Base-by-base conservation (phyloP, 2,329 filamentous ascomycete genomes). In the Anisogramma anomala region DNA sequence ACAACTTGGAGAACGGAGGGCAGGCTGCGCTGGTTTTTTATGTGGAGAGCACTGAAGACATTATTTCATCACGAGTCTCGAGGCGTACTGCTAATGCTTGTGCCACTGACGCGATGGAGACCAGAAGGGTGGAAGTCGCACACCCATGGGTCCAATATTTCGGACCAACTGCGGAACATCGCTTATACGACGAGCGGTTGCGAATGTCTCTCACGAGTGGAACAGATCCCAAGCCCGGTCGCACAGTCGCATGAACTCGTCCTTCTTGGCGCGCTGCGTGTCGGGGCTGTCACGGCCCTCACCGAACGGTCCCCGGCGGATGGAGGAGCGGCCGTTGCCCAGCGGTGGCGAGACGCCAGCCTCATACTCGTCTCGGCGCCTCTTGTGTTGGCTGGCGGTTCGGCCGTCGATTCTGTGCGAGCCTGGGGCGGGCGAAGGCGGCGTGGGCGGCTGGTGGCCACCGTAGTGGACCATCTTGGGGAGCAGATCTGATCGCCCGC, bases 401-500 rank as follows among this genome's bases (percentile, higher is more conserved):
- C 73, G 73, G 49, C 67, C 61, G 49, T 77, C 71, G 48, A 56
- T 63, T 50, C 58, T 61, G 45, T 53, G 55, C 37, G 52, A 52
- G 40, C 69, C 69, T 41, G 78, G 69, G 56, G 79, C 71, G 11
- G 82, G 85, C 33, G 86, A 93, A 4, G 87, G 87, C 26, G 89
- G 88, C 2, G 88, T 94, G 3, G 88, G 88, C 30, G 89, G 88
- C 59, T 94, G 89, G 56, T 93, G 86, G 34, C 87, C 86, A 28
- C 84, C 86, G 59, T 98, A 98, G 62, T 96, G 91, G 11, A 98
- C 85, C 43, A 96, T 77, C 61, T 89, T 91, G 17, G 91, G 91
- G 37, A 95, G 69, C 11, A 96, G 70, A 45, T 98, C 91, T 43
- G 94, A 82, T 43, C 91, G 78, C n/a, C 91, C 91, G 37, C 86